Percentiles rank a stretch among this genome's conserved stretches.
Evolutionary conservation across 495 filamentous ascomycete species (phyloP).

Genomic region (Cercophora samala): DNA sequence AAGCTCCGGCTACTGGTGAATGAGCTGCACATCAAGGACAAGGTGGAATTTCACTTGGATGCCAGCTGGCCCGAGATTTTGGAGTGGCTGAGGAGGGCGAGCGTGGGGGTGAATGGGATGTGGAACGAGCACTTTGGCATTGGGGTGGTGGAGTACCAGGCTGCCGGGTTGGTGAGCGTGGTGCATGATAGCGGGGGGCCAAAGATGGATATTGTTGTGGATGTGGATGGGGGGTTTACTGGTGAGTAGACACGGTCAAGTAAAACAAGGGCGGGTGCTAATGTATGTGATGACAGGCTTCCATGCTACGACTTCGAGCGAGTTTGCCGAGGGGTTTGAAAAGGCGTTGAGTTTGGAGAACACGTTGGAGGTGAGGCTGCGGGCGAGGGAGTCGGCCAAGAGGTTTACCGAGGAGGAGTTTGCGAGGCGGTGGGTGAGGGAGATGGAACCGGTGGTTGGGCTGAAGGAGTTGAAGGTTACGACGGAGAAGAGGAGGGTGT

Average conservation of each 20-base stretch:
- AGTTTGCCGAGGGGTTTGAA: constrained; percentile 77
- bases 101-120: constrained; percentile 92
- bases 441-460: constrained; percentile 67
- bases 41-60: constrained; percentile 82
- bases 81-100: constrained; percentile 66
- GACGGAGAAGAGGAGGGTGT: constrained; percentile 14
- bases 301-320: constrained; percentile 68
- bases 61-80: constrained; percentile 83
- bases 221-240: constrained; percentile 70
- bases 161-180: constrained; percentile 84
- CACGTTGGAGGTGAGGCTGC: constrained; percentile 63
- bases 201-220: constrained; percentile 84
- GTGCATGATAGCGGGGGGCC: constrained; percentile 92
- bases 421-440: constrained; percentile 63
- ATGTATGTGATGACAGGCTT: constrained; percentile 55
- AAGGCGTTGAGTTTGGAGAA: constrained; percentile 65
- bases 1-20: constrained; percentile 83
- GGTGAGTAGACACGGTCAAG: constrained; percentile 43
- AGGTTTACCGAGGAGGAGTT: constrained; percentile 89
- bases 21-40: constrained; percentile 78
- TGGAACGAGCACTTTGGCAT: constrained; percentile 99
- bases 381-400: constrained; percentile 71
- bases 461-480: constrained; percentile 16
- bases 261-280: too few relatives aligned
- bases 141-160: constrained; percentile 96